These are phyloP conservation scores for Nitzschia sp. DNA, from an alignment of 108 stramenopile species.

Conservation along the genomic window DNA sequence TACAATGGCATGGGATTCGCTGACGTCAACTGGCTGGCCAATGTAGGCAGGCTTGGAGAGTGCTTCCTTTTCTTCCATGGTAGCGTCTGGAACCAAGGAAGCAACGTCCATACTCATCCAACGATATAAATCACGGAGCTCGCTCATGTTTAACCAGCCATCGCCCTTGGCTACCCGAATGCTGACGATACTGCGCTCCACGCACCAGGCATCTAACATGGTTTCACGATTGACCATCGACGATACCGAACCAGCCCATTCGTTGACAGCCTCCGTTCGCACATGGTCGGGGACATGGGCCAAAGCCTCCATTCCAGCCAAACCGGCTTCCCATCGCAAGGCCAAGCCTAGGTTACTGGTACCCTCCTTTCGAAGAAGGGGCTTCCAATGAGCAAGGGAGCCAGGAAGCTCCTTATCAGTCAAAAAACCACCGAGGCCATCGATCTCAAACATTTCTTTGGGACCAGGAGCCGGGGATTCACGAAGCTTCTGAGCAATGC, in stretches of 20 bases:
- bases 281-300: conserved; percentile 35
- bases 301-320: conserved; percentile 70
- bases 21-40: conserved; percentile 76
- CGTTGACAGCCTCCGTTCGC: conserved; percentile 40
- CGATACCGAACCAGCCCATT: conserved; percentile 54
- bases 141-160: conserved; percentile 63
- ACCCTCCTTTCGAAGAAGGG: conserved; percentile 30
- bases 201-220: conserved; percentile 65
- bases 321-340: conserved; percentile 73
- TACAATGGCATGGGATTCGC: conserved; percentile 61
- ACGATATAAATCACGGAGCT: conserved; percentile 64
- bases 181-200: conserved; percentile 68
- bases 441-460: conserved; percentile 40
- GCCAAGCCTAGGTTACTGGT: conserved; percentile 63
- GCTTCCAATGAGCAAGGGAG: conserved; percentile 58
- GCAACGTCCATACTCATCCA: conserved; percentile 74
- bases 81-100: conserved; percentile 36
- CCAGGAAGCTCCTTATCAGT: conserved; percentile 68
- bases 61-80: conserved; percentile 52
- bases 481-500: conserved; percentile 51
- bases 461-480: conserved; percentile 41
- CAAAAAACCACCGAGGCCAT: conserved; percentile 63
- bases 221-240: conserved; percentile 39
- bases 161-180: conserved; percentile 53
- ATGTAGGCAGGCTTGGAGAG: conserved; percentile 46